Percentiles rank a stretch among this genome's conserved stretches.
Conservation (phyloP, 2,329 filamentous ascomycete genomes). For the Trichoderma arundinaceum region DNA sequence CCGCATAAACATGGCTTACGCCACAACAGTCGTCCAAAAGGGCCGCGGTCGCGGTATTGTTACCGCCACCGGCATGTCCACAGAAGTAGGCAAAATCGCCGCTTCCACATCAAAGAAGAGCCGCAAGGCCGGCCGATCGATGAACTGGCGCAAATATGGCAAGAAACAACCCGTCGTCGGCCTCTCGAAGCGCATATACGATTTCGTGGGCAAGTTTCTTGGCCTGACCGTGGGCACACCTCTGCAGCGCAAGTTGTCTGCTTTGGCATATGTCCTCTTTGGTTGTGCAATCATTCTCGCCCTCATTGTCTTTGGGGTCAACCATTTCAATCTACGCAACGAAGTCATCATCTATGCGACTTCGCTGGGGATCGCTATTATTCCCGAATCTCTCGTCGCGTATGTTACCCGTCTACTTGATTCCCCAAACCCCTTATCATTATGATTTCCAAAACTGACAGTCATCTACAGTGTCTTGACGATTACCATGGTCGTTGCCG, state of each 20-base stretch:
- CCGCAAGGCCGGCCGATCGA: conserved; percentile 60
- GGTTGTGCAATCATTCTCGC: conserved; percentile 67
- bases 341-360: conserved; percentile 65
- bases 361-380: conserved; percentile 65
- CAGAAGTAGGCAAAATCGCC: conserved; percentile 73
- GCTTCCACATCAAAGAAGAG: conserved; percentile 59
- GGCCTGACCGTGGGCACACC: conserved; percentile 73
- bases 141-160: conserved; percentile 61
- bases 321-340: conserved; percentile 56
- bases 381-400: conserved; percentile 69
- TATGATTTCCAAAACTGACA: conserved; percentile 31
- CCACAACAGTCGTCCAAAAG: conserved; percentile 74
- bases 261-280: conserved; percentile 78
- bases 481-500: conserved; percentile 71
- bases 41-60: conserved; percentile 76
- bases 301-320: conserved; percentile 63
- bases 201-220: conserved; percentile 62
- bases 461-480: conserved; percentile 59
- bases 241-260: conserved; percentile 77
- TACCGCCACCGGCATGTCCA: conserved; percentile 72
- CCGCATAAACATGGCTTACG: conserved; percentile 75
- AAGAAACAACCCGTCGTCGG: conserved; percentile 57
- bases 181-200: conserved; percentile 53
- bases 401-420: conserved; percentile 40
- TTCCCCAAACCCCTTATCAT: background rate